Evolutionary conservation across 2,329 filamentous ascomycete genomes (phyloP), one percentile per base, ranked within the genome.

Genomic region (Aspergillus floridensis): DNA sequence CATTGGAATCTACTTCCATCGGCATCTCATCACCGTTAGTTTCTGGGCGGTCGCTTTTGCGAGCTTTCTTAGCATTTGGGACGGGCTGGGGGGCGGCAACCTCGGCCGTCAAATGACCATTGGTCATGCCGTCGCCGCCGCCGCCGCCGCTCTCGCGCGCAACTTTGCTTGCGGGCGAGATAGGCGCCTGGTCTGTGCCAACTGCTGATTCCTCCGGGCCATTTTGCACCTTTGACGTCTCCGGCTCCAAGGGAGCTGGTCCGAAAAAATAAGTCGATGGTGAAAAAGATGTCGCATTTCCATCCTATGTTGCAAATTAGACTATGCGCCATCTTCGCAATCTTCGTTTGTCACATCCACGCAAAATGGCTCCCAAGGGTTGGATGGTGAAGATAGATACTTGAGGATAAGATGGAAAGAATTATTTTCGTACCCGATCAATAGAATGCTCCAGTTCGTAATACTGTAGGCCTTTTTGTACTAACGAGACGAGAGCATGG

Each of bases 401-500:
- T 44, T 44, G 22, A 41, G 14, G 44, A 31, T 41, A n/a, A 16
- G 11, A 56, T 51, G 50, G 47, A 46, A 35, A 51, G 58, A 41
- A 59, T 38, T n/a, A 46, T 38, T 29, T 63, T 72, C 74, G 56
- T 79, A 76, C 80, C 77, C 80, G 77, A 63, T 81, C 77, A 62
- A 82, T 69, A 6, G 78, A 78, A 62, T 78, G 72, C 61, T 81
- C 79, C 50, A 82, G 72, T 63, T 83, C 79, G 69, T 82, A 71
- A 69, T 82, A 82, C 61, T 81, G 78, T 49, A 89, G 75, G 57
- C 86, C 86, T 69, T 88, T 86, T 68, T 88, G 86, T 35, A 88
- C 82, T 56, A 89, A 77, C 49, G 81, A 80, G 49, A 88, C 79
- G 59, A 89, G 77, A 41, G 84, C 82, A 69, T 86, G 82, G 38